A percentile compares a stretch with the other conserved stretches of the same genome.
Conservation (phyloP, 2,329 filamentous ascomycete species). For the Lecanicillium sp. region DNA sequence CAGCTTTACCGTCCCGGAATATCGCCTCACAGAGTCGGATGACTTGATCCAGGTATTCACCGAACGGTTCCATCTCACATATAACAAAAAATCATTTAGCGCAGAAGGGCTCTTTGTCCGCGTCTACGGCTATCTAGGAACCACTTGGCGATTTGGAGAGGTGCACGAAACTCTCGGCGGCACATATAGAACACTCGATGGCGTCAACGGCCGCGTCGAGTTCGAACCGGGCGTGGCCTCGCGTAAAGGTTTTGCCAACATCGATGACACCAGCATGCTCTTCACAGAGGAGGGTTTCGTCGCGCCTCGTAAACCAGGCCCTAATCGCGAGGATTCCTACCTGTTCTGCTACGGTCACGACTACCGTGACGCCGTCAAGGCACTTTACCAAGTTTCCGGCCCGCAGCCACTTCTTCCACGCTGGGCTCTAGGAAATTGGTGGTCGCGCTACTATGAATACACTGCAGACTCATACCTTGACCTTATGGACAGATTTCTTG, state of each 20-base stretch:
- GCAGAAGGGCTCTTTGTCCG: conserved; percentile 41
- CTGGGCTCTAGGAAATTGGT: conserved; percentile 59
- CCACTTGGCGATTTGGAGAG: conserved; percentile 47
- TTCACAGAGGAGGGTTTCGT: conserved; percentile 50
- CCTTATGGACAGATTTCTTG: conserved; percentile 50
- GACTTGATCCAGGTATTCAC: conserved; percentile 50
- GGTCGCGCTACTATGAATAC: conserved; percentile 58
- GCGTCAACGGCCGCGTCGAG: conserved; percentile 38
- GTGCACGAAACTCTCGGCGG: conserved; percentile 35
- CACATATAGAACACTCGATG: conserved; percentile 44
- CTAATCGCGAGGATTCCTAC: conserved; percentile 49
- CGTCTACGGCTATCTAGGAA: conserved; percentile 16
- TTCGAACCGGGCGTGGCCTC: conserved; percentile 47
- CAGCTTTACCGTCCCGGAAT: conserved; percentile 37
- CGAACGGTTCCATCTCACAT: conserved; percentile 47
- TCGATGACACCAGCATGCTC: conserved; percentile 53
- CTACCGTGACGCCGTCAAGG: conserved; percentile 47
- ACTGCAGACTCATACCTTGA: conserved; percentile 47
- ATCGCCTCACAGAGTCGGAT: conserved; percentile 40
- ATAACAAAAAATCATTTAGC: conserved; percentile 52
- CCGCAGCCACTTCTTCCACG: conserved; percentile 49
- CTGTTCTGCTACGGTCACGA: conserved; percentile 55
- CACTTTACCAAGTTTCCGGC: conserved; percentile 51
- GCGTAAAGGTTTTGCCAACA: conserved; percentile 40
- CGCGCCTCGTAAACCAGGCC: conserved; percentile 36